Evolutionary conservation across 768 basidiomycete genomes (phyloP).

Genomic region (Podaxis mareebaensis): DNA sequence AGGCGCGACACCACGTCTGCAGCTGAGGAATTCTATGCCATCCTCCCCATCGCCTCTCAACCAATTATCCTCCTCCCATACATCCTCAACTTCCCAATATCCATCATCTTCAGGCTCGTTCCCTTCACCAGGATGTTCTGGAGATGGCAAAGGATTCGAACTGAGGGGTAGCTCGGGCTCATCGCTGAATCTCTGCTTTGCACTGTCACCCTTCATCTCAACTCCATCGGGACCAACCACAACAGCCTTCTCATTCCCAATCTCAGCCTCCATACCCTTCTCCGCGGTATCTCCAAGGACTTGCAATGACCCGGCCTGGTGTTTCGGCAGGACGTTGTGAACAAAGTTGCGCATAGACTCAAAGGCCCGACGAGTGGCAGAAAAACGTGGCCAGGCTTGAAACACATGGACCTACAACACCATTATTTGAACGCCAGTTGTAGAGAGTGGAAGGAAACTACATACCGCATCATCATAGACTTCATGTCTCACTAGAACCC

Average conservation of each 20-base stretch:
- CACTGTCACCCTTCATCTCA: slow-evolving; percentile 32
- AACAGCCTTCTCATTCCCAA: slow-evolving; percentile 62
- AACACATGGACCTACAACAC: slow-evolving; percentile 79
- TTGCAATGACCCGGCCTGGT: slow-evolving; percentile 51
- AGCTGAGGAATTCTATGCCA: slow-evolving; percentile 20
- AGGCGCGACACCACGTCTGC: not conserved
- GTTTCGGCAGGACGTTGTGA: slow-evolving; percentile 53
- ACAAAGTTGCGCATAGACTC: slow-evolving; percentile 72
- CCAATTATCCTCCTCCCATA: slow-evolving; percentile 15
- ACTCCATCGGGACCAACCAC: slow-evolving; percentile 78
- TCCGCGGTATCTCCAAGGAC: slow-evolving; percentile 56
- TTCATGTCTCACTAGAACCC: slow-evolving; percentile 86
- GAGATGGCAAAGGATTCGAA: not conserved
- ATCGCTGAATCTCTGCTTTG: slow-evolving; percentile 8
- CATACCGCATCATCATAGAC: slow-evolving; percentile 88
- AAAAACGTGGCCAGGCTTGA: slow-evolving; percentile 82
- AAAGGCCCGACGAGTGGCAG: slow-evolving; percentile 65
- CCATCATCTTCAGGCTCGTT: slow-evolving; percentile 23
- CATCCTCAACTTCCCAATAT: slow-evolving; percentile 20
- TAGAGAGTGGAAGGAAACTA: slow-evolving; percentile 15
- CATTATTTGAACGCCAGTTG: not conserved
- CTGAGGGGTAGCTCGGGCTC: not conserved
- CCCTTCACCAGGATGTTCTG: not conserved
- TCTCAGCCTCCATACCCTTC: slow-evolving; percentile 65
- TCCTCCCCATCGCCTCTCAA: slow-evolving; percentile 15